Evolutionary conservation across 2,329 filamentous ascomycete genomes (phyloP).

Genomic region (Macroventuria anomochaeta): DNA sequence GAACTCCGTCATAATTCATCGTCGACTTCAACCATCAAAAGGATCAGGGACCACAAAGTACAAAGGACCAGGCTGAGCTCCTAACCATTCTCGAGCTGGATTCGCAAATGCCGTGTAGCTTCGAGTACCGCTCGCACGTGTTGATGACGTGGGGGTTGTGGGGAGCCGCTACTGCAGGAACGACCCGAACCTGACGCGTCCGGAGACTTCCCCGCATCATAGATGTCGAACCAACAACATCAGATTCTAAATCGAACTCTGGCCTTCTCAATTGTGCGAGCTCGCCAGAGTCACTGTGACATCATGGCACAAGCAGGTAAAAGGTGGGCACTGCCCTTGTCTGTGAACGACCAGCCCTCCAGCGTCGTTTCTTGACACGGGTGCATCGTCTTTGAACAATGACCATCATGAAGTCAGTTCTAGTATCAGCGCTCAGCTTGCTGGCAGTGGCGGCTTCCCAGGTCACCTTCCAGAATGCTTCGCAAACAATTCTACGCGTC

Average conservation of each 20-base stretch:
- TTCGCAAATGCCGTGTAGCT: too few species aligned
- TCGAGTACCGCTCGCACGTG: too few species aligned
- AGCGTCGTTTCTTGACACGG: neutral
- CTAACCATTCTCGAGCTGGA: too few species aligned
- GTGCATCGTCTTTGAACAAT: too few species aligned
- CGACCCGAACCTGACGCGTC: slow-evolving; percentile 5
- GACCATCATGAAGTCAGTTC: neutral
- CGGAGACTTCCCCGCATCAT: slow-evolving; percentile 4
- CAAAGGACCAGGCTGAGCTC: too few species aligned
- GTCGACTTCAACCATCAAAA: too few species aligned
- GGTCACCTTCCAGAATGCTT: slow-evolving; percentile 27
- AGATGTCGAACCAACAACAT: neutral
- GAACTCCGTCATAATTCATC: too few species aligned
- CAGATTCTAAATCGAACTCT: neutral
- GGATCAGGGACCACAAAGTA: too few species aligned
- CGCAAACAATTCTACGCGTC: slow-evolving; percentile 48
- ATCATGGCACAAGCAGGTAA: neutral
- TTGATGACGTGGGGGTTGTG: too few species aligned
- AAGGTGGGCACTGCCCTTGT: neutral
- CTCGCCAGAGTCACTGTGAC: neutral
- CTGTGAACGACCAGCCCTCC: neutral
- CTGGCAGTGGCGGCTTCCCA: slow-evolving; percentile 1
- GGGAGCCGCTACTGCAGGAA: slow-evolving; percentile 13
- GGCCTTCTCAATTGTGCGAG: neutral
- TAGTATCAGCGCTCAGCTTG: neutral